These are phyloP conservation scores for Amanita exitialis DNA, from an alignment of 768 basidiomycete species.

Conservation along the genomic window DNA sequence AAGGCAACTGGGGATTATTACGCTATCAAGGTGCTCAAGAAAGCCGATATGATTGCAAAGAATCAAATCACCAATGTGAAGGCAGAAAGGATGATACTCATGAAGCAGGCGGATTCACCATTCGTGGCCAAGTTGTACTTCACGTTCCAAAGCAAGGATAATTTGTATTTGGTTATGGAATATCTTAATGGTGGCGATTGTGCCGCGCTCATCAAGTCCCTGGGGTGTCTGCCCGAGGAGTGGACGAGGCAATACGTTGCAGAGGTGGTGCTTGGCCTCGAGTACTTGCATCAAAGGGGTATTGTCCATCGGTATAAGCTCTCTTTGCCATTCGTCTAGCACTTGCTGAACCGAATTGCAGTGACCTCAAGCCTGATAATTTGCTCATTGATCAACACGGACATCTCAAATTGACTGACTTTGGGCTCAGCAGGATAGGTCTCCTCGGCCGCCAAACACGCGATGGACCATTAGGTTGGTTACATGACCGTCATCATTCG, in stretches of 20 bases:
- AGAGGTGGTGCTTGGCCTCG: constrained; percentile 89
- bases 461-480: constrained; percentile 43
- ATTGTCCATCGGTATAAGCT: constrained; percentile 92
- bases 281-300: constrained; percentile 92
- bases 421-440: constrained; percentile 94
- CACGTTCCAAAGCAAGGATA: constrained; percentile 99
- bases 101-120: constrained; percentile 98
- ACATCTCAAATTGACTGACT: constrained; percentile 96
- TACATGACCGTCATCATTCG: constrained; percentile 46
- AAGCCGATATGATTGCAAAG: constrained; percentile 99
- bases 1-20: constrained; percentile 97
- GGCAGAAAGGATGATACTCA: constrained; percentile 98
- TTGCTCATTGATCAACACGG: constrained; percentile 94
- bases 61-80: constrained; percentile 99
- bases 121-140: constrained; percentile 97
- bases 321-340: constrained; percentile 3
- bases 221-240: constrained; percentile 91
- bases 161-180: constrained; percentile 98
- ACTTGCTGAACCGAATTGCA: constrained; percentile 21
- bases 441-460: constrained; percentile 94
- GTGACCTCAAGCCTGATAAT: constrained; percentile 97
- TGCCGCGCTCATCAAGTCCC: constrained; percentile 89
- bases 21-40: constrained; percentile 99
- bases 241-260: constrained; percentile 97
- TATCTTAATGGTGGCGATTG: constrained; percentile 98